These are phyloP conservation scores for Leptodontidium sp. DNA, from an alignment of 2,329 filamentous ascomycete genomes.

Conservation along the genomic window DNA sequence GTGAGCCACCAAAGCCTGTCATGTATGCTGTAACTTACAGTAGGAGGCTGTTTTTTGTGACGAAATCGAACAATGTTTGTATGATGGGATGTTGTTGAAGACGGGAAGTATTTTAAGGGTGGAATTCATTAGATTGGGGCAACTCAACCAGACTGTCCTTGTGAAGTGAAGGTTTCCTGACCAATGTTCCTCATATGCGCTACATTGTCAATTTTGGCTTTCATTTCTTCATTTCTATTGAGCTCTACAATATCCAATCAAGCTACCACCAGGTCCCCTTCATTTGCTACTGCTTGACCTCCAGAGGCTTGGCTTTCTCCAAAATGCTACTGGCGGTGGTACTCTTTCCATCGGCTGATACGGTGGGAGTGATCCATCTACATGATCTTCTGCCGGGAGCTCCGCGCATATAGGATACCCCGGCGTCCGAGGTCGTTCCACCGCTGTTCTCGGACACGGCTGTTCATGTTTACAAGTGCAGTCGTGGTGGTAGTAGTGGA, in stretches of 20 bases:
- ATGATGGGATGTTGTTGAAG: not conserved
- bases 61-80: too few species aligned
- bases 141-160: too few species aligned
- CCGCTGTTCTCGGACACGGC: conserved; percentile 16
- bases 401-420: conserved; percentile 27
- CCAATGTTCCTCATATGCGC: not conserved
- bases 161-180: too few species aligned
- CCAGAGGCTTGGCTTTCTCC: conserved; percentile 25
- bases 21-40: not conserved
- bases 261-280: conserved; percentile 7
- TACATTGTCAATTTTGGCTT: not conserved
- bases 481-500: conserved; percentile 30
- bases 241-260: conserved; percentile 7
- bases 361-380: conserved; percentile 20
- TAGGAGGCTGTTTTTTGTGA: not conserved
- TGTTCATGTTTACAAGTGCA: conserved; percentile 27
- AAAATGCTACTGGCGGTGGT: conserved; percentile 26
- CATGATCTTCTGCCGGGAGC: conserved; percentile 26
- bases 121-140: not conserved
- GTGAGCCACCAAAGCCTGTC: not conserved
- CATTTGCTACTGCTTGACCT: conserved; percentile 10
- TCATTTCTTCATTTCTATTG: conserved; percentile 6
- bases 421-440: conserved; percentile 24
- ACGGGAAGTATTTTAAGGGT: not conserved
- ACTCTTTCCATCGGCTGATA: conserved; percentile 19